Base-by-base conservation (phyloP, 2,329 filamentous ascomycete species). In the Cytospora schulzeri region DNA sequence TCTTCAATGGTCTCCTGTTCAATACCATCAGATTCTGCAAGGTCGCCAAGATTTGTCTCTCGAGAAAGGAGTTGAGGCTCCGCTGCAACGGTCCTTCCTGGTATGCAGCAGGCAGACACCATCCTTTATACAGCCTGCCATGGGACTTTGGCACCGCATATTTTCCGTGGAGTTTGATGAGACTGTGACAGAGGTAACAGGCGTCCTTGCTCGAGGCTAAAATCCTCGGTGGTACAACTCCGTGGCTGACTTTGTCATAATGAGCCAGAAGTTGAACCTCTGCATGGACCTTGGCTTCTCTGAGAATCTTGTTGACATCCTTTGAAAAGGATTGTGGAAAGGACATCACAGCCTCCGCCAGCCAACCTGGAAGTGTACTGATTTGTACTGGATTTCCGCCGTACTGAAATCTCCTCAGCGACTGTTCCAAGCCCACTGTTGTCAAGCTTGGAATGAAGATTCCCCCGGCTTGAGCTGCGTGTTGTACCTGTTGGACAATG, bases 171-270 rank as follows among this genome's bases (percentile, higher is more conserved):
- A 76, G 68, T 1, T 67, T 60, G n/a, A 84, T 75, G 65, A 84
- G 79, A 8, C 76, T 70, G 58, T 83, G 79, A 69, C 81, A 85
- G 0, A 84, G 74, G 68, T 79, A 84, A 68, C 82, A 85, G 1
- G 82, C 78, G 59, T 80, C 76, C 63, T 84, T 85, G 72, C 77
- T 80, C 4, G 81, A 80, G 60, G 77, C 77, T 7, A 85, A 78
- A 3, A 81, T 75, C 22, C 80, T 75, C 11, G 80, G 79, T 33
- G 69, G 72, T 14, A 69, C 66, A 0, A 63, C 60, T 0, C 65
- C n/a, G 3, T 70, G 58, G 33, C 74, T 66, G 2, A 73, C 57
- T 3, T 48, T 26, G 57, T 81, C 76, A 62, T 77, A 81, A 66
- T 79, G 75, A 58, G 76, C 77, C 11, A 83, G 64, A 24, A 85